These are phyloP conservation scores for Boletus vinaceobasis DNA, from an alignment of 768 basidiomycete genomes.

Conservation along the genomic window DNA sequence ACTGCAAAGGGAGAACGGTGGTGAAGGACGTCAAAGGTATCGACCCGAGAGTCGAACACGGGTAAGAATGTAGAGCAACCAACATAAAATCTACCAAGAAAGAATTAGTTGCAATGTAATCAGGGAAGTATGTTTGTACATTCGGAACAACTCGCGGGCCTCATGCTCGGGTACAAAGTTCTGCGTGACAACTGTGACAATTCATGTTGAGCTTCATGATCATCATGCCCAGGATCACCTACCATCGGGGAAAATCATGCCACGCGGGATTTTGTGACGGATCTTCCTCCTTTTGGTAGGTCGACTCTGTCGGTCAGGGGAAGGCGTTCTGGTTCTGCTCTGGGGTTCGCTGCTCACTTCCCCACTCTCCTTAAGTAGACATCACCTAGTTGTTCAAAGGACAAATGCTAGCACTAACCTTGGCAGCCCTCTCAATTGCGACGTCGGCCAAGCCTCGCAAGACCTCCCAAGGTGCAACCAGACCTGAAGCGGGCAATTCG, in stretches of 20 bases:
- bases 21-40: slow-evolving; percentile 84
- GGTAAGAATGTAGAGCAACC: slow-evolving; percentile 93
- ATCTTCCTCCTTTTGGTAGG: slow-evolving; percentile 72
- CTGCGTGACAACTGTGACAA: slow-evolving; percentile 71
- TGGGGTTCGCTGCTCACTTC: slow-evolving; percentile 67
- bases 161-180: slow-evolving; percentile 77
- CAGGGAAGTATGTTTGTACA: slow-evolving; percentile 42
- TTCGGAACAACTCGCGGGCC: slow-evolving; percentile 80
- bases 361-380: slow-evolving; percentile 60
- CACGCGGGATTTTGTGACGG: slow-evolving; percentile 55
- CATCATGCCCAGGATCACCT: slow-evolving; percentile 4
- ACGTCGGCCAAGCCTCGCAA: slow-evolving; percentile 78
- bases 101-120: slow-evolving; percentile 10
- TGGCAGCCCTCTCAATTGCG: slow-evolving; percentile 73
- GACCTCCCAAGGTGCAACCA: slow-evolving; percentile 87
- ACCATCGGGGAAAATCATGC: slow-evolving; percentile 79
- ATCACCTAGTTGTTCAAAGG: slow-evolving; percentile 7
- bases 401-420: slow-evolving; percentile 42
- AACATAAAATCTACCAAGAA: slow-evolving; percentile 67
- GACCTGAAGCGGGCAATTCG: slow-evolving; percentile 74
- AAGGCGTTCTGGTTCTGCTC: slow-evolving; percentile 70
- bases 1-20: slow-evolving; percentile 92
- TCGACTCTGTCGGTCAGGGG: slow-evolving; percentile 65
- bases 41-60: slow-evolving; percentile 77
- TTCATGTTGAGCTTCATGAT: neutral